Evolutionary conservation across 371 early-diverging fungal genomes (phyloP).

Genomic region (Saksenaea oblongispora): DNA sequence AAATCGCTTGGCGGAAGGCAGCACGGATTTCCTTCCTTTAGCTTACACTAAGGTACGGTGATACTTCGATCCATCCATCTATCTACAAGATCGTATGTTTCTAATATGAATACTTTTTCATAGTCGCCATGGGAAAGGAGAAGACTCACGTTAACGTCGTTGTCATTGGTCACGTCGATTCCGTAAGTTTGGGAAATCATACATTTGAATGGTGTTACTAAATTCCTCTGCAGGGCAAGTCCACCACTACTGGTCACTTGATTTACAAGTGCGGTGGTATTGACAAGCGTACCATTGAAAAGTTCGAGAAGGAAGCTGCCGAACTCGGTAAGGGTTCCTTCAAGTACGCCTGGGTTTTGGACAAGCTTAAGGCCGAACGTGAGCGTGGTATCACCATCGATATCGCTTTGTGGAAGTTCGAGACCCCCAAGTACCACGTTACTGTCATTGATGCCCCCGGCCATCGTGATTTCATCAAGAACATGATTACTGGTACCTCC

Average conservation of each 20-base stretch:
- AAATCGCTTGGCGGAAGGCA: not conserved
- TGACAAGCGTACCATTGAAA: conserved; percentile 98
- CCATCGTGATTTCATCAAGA: conserved; percentile 99
- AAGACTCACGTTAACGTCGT: conserved; percentile 96
- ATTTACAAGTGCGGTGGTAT: conserved; percentile 99
- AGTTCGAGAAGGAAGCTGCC: conserved; percentile 98
- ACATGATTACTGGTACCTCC: conserved; percentile 99
- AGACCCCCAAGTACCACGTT: conserved; percentile 92
- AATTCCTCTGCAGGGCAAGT: conserved; percentile 29
- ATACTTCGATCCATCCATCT: not conserved
- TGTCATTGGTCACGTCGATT: conserved; percentile 99
- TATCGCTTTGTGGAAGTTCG: conserved; percentile 96
- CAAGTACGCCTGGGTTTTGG: conserved; percentile 96
- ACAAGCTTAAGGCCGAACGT: conserved; percentile 97
- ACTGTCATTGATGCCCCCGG: conserved; percentile 99
- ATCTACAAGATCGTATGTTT: not conserved
- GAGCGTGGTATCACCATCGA: conserved; percentile 97
- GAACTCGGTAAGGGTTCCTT: conserved; percentile 98
- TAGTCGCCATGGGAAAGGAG: conserved; percentile 85
- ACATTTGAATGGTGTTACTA: not conserved
- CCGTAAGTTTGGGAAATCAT: conserved; percentile 73
- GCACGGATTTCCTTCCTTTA: not conserved
- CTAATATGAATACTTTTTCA: conserved; percentile 4
- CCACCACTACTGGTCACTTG: conserved; percentile 83
- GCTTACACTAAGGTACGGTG: conserved; percentile 13